These are phyloP conservation scores for Uromyces viciae-fabae DNA, from an alignment of 1,284 basidiomycete genomes.

Conservation along the genomic window DNA sequence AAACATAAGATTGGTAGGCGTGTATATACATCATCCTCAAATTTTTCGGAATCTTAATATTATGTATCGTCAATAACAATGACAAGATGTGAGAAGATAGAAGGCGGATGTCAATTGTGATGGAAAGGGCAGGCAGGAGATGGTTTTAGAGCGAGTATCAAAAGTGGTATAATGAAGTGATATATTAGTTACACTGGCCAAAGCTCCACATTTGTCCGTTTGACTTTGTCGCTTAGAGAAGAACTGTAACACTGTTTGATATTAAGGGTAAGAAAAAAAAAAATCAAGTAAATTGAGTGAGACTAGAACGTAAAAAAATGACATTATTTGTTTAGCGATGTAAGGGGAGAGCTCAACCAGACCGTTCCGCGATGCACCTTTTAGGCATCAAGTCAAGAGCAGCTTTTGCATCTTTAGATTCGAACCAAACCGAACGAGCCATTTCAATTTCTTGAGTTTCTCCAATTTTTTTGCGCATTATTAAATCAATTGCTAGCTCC, in stretches of 20 bases:
- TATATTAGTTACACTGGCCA: constrained; percentile 63
- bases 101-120: not conserved
- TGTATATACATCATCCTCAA: constrained; percentile 96
- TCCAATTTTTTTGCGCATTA: constrained; percentile 74
- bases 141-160: too few relatives aligned
- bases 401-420: constrained; percentile 33
- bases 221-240: constrained; percentile 21
- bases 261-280: too few relatives aligned
- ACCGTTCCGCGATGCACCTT: constrained; percentile 42
- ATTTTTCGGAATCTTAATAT: constrained; percentile 81
- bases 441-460: constrained; percentile 76
- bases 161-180: too few relatives aligned
- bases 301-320: not conserved
- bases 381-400: constrained; percentile 34
- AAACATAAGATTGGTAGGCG: constrained; percentile 97
- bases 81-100: not conserved
- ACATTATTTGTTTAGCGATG: not conserved
- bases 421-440: constrained; percentile 36
- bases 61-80: constrained; percentile 16
- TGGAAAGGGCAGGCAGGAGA: not conserved
- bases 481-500: constrained; percentile 76
- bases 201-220: constrained; percentile 37
- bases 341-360: too few relatives aligned
- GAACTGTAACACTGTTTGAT: constrained; percentile 34
- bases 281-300: not conserved